Base-by-base conservation (phyloP, 768 basidiomycete genomes). In the Hortiboletus flavorubellus region DNA sequence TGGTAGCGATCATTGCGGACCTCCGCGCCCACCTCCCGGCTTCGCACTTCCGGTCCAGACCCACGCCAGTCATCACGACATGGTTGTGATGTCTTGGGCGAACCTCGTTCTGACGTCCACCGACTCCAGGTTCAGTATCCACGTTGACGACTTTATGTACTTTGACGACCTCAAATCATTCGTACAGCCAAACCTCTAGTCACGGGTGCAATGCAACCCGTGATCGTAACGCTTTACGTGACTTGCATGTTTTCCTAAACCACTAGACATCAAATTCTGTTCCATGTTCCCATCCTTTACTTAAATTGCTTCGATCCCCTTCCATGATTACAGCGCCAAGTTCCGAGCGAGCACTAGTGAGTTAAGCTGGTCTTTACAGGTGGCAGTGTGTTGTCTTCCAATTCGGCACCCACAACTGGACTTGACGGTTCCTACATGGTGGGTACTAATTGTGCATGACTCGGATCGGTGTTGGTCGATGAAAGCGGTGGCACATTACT, bases 81-180 rank as follows among this genome's bases (percentile, higher is more conserved):
- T 46, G 51, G 48, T 55, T 47, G 57, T 56, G 58, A 52, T 49
- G 46, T 60, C 56, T 51, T 54, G 55, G 58, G 52, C 58, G 47
- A 53, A 55, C 51, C 43, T 43, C 56, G 39, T 49, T 46, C 35
- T 46, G 41, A 51, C 52, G 56, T 49, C 52, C 48, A 55, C 53
- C 26, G 31, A 49, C 49, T 51, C 49, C 45, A 52, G 62, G 62
- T 56, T 58, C 51, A 59, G 50, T 46, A 56, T 55, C 47, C 56
- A 59, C 55, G 37, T 56, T 57, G 64, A 62, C 54, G 61, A 66
- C 58, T 37, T 62, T 45, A 59, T 59, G 58, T 69, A 68, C 62
- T 60, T 69, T 66, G 58, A 67, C 48, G 61, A 62, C 60, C 59
- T 39, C 37, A 29, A 41, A 53, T 37, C 41, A 59, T 56, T 33